Evolutionary conservation across 331 rosid species (phyloP).

Genomic region (Acacia pycnantha): DNA sequence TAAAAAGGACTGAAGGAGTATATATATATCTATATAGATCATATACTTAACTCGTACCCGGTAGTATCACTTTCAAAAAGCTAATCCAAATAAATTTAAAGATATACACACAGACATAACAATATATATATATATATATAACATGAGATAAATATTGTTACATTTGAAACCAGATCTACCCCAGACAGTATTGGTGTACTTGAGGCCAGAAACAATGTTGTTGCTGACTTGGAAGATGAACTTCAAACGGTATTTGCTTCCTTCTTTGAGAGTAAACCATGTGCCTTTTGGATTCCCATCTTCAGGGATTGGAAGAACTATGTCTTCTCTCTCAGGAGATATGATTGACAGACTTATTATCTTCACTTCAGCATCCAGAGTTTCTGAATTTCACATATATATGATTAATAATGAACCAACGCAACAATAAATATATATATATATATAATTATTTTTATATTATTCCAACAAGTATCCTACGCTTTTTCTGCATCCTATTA

Average conservation of each 20-base stretch:
- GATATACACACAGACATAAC: too few relatives aligned
- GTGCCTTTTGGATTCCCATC: constrained; percentile 76
- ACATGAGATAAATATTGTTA: background rate
- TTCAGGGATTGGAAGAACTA: constrained; percentile 86
- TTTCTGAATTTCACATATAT: constrained; percentile 39
- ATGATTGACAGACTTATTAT: constrained; percentile 60
- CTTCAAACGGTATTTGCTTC: constrained; percentile 64
- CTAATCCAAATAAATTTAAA: too few relatives aligned
- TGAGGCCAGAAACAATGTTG: constrained; percentile 89
- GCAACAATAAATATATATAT: too few relatives aligned
- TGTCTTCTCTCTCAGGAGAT: constrained; percentile 71
- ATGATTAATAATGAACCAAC: too few relatives aligned
- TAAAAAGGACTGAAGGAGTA: too few relatives aligned
- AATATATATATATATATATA: too few relatives aligned
- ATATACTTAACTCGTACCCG: too few relatives aligned
- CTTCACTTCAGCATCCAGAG: constrained; percentile 86
- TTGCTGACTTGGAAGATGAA: constrained; percentile 76
- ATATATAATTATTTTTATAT: too few relatives aligned
- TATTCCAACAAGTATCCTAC: too few relatives aligned
- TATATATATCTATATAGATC: too few relatives aligned
- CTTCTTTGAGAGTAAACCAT: constrained; percentile 94
- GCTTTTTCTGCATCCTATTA: too few relatives aligned
- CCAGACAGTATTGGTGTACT: constrained; percentile 93
- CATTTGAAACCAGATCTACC: constrained; percentile 65
- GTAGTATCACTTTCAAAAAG: too few relatives aligned